Evolutionary conservation across 371 early-diverging fungal genomes (phyloP).

Genomic region (Mortierella sp.): DNA sequence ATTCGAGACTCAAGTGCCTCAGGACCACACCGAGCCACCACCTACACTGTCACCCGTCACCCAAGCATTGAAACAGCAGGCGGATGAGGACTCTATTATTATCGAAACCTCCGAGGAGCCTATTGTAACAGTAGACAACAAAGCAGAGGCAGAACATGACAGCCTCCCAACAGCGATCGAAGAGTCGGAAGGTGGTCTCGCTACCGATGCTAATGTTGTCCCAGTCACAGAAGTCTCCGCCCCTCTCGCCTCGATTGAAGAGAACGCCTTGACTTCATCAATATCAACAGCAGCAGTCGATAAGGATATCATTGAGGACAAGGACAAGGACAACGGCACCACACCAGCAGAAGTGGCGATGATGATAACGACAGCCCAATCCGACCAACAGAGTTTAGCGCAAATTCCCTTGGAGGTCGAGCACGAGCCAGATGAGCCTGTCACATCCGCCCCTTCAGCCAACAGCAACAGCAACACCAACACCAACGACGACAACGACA

Average conservation of each 20-base stretch:
- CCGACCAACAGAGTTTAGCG: not conserved
- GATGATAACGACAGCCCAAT: not conserved
- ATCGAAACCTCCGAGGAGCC: not conserved
- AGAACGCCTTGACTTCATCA: not conserved
- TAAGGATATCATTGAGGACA: not conserved
- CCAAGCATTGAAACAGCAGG: not conserved
- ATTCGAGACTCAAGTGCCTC: not conserved
- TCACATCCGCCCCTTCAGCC: not conserved
- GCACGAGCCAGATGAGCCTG: constrained; percentile 11
- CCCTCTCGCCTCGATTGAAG: not conserved
- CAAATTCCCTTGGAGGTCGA: not conserved
- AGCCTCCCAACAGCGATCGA: not conserved
- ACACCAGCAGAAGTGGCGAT: not conserved
- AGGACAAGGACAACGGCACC: not conserved
- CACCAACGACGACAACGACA: not conserved
- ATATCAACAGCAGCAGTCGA: not conserved
- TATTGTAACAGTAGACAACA: not conserved
- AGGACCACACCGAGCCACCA: not conserved
- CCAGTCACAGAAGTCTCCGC: not conserved
- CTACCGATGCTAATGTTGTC: not conserved
- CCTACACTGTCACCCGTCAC: not conserved
- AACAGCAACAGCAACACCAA: not conserved
- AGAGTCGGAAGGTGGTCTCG: not conserved
- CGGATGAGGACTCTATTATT: not conserved
- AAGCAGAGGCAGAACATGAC: not conserved